These are phyloP conservation scores for Yarrowia keelungensis DNA, from an alignment of 805 yeast genomes.

Conservation along the genomic window DNA sequence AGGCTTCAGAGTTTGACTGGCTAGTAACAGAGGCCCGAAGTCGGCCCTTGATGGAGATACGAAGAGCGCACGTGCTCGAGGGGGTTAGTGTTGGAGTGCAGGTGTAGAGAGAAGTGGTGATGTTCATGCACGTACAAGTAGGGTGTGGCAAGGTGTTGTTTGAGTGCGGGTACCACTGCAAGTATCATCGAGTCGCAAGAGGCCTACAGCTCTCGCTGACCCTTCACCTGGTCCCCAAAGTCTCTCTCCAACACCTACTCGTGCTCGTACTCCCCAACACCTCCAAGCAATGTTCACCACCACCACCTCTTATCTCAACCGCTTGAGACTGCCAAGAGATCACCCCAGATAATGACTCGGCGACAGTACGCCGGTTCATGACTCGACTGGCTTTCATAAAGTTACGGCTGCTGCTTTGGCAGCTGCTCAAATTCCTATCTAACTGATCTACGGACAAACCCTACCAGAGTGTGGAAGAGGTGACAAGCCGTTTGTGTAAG, in stretches of 20 bases:
- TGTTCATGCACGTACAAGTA: no score
- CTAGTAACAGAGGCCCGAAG: not conserved
- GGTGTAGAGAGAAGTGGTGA: no score
- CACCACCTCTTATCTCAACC: not conserved
- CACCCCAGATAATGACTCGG: not conserved
- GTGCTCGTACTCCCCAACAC: no score
- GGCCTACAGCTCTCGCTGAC: no score
- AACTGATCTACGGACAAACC: not conserved
- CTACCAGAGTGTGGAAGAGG: no score
- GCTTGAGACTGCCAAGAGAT: not conserved
- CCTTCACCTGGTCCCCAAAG: no score
- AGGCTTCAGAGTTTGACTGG: constrained; percentile 13
- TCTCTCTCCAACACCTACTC: no score
- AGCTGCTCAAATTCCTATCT: not conserved
- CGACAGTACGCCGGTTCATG: not conserved
- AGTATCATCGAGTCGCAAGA: no score
- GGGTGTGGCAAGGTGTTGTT: no score
- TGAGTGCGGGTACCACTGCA: no score
- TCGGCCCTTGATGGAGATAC: not conserved
- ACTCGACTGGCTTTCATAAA: not conserved
- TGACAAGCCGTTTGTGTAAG: no score
- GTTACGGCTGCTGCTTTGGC: not conserved
- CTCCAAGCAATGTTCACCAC: no score
- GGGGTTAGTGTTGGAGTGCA: not conserved
- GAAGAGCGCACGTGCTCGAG: constrained; percentile 11